A percentile compares a stretch with the other conserved stretches of the same genome.
Conservation (phyloP, 2,329 filamentous ascomycete genomes). For the Beauveria asiatica region DNA sequence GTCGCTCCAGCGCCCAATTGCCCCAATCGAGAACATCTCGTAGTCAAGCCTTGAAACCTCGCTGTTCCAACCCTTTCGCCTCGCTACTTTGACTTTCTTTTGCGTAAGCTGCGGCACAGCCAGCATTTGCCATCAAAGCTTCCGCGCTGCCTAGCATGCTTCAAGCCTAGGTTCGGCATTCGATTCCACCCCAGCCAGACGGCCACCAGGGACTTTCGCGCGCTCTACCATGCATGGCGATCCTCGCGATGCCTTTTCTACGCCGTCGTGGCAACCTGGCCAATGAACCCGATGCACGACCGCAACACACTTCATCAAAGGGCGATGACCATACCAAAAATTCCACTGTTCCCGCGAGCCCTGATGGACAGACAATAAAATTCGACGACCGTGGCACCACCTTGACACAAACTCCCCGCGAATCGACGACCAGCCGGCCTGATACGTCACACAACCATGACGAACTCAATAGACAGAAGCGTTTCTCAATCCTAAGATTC, state of each 20-base stretch:
- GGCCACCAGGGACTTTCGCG: constrained; percentile 6
- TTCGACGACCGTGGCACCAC: constrained; percentile 13
- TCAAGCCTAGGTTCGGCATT: neutral
- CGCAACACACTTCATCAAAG: constrained; percentile 19
- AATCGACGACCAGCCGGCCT: constrained; percentile 25
- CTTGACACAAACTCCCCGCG: constrained; percentile 19
- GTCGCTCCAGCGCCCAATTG: neutral
- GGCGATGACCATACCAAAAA: neutral
- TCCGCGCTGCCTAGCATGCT: constrained; percentile 2
- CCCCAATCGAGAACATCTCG: neutral
- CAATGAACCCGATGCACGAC: constrained; percentile 51
- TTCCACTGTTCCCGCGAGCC: constrained; percentile 5
- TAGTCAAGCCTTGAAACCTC: neutral
- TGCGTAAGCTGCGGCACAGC: neutral
- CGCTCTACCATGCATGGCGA: constrained; percentile 28
- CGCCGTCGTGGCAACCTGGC: constrained; percentile 52
- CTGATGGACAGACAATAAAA: constrained; percentile 5
- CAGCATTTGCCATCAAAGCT: neutral
- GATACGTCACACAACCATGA: constrained; percentile 45
- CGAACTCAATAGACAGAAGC: constrained; percentile 47
- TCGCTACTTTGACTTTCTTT: neutral
- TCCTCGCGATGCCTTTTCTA: constrained; percentile 48
- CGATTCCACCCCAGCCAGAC: constrained; percentile 4
- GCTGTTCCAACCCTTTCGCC: neutral
- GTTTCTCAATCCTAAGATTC: constrained; percentile 68